phyloP scores from a whole-genome alignment of 139 green algal species.

The Closterium sp. region DNA sequence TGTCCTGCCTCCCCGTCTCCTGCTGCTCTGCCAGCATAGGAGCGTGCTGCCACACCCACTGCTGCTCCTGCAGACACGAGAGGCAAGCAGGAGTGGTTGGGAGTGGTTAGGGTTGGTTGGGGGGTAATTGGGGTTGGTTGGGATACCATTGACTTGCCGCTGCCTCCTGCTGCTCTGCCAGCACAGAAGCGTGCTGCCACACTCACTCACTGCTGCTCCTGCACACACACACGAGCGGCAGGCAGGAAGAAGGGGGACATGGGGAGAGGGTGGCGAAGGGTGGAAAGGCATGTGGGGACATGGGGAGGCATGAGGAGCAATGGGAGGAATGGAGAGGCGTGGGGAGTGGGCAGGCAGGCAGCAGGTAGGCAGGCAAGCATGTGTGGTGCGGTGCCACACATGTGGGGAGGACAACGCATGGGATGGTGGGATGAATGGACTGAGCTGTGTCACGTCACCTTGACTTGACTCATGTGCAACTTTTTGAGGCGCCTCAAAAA shows the following conservation, averaged over 20 bases:
- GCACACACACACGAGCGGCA: neutral
- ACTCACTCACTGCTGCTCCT: constrained; percentile 21
- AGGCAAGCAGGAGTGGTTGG: neutral
- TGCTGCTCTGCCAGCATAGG: neutral
- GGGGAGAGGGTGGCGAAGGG: too few relatives aligned
- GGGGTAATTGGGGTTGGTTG: too few relatives aligned
- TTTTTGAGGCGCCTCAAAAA: neutral
- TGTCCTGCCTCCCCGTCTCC: neutral
- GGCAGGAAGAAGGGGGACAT: too few relatives aligned
- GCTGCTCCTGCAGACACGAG: neutral
- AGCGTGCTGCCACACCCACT: constrained; percentile 23
- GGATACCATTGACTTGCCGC: too few relatives aligned
- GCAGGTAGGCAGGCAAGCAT: too few relatives aligned
- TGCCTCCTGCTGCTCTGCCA: too few relatives aligned
- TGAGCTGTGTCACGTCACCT: too few relatives aligned
- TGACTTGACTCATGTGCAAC: too few relatives aligned
- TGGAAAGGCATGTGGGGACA: neutral
- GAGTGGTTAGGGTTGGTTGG: too few relatives aligned
- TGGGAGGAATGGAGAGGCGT: too few relatives aligned
- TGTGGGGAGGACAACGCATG: neutral
- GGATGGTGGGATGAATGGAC: neutral
- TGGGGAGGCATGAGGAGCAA: neutral
- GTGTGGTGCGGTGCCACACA: too few relatives aligned
- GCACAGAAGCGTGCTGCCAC: neutral
- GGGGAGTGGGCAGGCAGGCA: too few relatives aligned